Conservation (phyloP, 176 grass and related monocot genomes). For the Triticum aestivum region DNA sequence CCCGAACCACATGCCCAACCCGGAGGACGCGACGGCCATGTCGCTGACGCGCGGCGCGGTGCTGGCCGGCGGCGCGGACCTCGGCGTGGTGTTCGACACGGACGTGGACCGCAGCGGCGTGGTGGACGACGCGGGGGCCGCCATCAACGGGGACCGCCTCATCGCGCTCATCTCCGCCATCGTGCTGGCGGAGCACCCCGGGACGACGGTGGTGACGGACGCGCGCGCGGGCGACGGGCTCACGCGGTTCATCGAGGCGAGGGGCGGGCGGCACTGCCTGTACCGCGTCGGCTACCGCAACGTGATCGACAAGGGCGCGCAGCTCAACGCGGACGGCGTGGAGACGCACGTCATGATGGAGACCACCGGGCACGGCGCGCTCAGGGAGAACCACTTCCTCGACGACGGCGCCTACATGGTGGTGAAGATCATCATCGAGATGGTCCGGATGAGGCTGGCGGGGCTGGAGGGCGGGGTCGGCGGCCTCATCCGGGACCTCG, state of each 20-base stretch:
- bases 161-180: conserved; percentile 83
- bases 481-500: conserved; percentile 61
- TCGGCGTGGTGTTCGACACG: conserved; percentile 85
- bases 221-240: conserved; percentile 63
- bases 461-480: conserved; percentile 54
- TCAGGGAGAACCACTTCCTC: conserved; percentile 86
- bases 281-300: conserved; percentile 88
- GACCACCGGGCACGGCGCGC: conserved; percentile 74
- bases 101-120: conserved; percentile 89
- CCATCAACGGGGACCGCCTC: conserved; percentile 75
- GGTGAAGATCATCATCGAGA: conserved; percentile 78
- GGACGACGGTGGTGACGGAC: conserved; percentile 72
- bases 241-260: conserved; percentile 58
- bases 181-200: conserved; percentile 66
- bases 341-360: conserved; percentile 95
- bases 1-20: conserved; percentile 85
- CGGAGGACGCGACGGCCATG: conserved; percentile 78
- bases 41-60: conserved; percentile 53
- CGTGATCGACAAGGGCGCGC: conserved; percentile 74
- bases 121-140: conserved; percentile 40
- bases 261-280: conserved; percentile 69
- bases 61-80: conserved; percentile 53
- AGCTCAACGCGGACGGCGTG: conserved; percentile 66
- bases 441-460: conserved; percentile 63
- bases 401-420: conserved; percentile 93